Evolutionary conservation across 108 stramenopile genomes (phyloP), one percentile per base, ranked within the genome.

Genomic region (Stephanodiscus minutulus): DNA sequence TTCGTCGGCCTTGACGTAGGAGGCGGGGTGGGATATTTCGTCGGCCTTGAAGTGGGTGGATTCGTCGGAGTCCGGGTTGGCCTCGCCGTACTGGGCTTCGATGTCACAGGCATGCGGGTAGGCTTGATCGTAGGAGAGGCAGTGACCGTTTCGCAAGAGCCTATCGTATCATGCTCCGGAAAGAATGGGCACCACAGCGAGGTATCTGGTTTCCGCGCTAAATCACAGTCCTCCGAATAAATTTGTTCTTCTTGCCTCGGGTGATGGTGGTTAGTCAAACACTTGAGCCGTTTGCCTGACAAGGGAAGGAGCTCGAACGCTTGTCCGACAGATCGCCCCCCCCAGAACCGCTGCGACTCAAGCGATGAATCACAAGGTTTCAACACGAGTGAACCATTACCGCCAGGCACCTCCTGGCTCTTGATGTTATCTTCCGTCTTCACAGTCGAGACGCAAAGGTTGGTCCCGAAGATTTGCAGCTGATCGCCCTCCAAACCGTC

Each of bases 241-340:
- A 79, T 41, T 0, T 71, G 46, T 22, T 79, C 78, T 4, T 52
- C 71, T 12, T 39, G 39, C 36, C 71, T 61, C 2, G 78, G 78
- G 54, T 79, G 78, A 57, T 79, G 78, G 33, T 79, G 78, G 13
- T 79, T 59, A 7, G 71, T 72, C 31, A 79, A 49, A 33, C 78
- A 79, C 27, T 33, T 54, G 0, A 61, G 52, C 6, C 22, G 18
- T 1, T 67, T 79, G 17, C 10, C 71, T 13, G 31, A 12, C 31
- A 41, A 48, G 20, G 74, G 74, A 7, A 62, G 66, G 37, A 79
- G 65, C 37, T 79, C 78, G 64, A 79, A 65, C 48, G 61, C 66
- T 53, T 36, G 33, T 17, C 41, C 43, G 31, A 60, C 50, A 21
- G 64, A 56, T 54, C 28, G 37, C 21, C 66, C 52, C 0, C 69